Evolutionary conservation across 2,329 filamentous ascomycete species (phyloP).

Genomic region (Ophiostoma fasciatum): DNA sequence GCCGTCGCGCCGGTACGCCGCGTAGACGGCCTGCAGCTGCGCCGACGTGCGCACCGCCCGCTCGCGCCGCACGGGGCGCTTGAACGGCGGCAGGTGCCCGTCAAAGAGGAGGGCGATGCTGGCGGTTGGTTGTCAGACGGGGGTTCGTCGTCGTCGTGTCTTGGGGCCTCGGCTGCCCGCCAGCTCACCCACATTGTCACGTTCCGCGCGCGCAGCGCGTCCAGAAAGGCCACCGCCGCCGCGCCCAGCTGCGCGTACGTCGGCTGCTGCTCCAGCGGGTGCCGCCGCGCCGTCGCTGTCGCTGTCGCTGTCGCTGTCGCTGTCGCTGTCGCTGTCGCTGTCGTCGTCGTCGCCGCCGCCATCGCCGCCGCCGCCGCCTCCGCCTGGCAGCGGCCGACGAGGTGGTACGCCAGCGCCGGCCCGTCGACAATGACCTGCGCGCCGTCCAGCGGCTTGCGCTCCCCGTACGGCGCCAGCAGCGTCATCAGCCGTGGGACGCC

Average conservation of each 20-base stretch:
- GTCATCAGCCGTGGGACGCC: constrained; percentile 14
- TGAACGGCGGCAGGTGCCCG: constrained; percentile 57
- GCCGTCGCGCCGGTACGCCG: constrained; percentile 14
- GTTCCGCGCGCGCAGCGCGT: constrained; percentile 9
- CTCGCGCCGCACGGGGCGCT: constrained; percentile 44
- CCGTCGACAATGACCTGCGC: constrained; percentile 15
- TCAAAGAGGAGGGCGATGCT: constrained; percentile 72
- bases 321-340: too few species aligned
- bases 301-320: too few species aligned
- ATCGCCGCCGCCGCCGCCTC: neutral
- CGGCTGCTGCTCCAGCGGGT: constrained; percentile 13
- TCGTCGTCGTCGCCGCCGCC: too few species aligned
- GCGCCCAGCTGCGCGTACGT: constrained; percentile 11
- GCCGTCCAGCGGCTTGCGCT: constrained; percentile 9
- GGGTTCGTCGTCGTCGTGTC: neutral
- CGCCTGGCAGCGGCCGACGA: constrained; percentile 10
- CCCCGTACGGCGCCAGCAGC: constrained; percentile 12
- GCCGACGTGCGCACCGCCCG: constrained; percentile 44
- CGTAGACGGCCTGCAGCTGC: constrained; percentile 36
- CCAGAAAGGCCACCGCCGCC: constrained; percentile 12
- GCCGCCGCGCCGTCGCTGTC: constrained; percentile 1
- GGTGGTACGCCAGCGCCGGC: constrained; percentile 16
- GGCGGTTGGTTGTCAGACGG: constrained; percentile 11
- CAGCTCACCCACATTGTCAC: constrained; percentile 7
- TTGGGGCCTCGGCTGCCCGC: neutral